These are phyloP conservation scores for Plantago ovata DNA, from an alignment of 257 asterid species.

Conservation along the genomic window DNA sequence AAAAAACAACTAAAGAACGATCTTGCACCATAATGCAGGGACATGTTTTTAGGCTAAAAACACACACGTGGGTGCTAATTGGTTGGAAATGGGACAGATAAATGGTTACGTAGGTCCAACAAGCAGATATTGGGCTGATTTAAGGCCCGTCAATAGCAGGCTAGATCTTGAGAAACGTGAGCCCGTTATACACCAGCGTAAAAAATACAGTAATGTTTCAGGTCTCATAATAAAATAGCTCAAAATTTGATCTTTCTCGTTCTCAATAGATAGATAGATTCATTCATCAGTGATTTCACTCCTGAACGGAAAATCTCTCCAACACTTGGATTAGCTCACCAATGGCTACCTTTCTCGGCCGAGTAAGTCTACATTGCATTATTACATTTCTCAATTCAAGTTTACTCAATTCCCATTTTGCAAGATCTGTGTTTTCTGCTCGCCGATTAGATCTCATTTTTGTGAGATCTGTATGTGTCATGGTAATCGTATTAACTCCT, in stretches of 20 bases:
- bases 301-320: not conserved
- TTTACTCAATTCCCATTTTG: slow-evolving; percentile 1
- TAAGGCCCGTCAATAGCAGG: not conserved
- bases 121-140: not conserved
- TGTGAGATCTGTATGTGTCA: slow-evolving; percentile 15
- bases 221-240: not conserved
- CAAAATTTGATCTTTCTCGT: slow-evolving; percentile 6
- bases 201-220: no score
- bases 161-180: not conserved
- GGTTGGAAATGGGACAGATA: no score
- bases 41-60: no score
- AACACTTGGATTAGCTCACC: not conserved
- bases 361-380: slow-evolving; percentile 24
- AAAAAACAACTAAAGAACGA: no score
- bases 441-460: not conserved
- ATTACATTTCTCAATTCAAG: slow-evolving; percentile 1
- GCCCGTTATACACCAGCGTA: no score
- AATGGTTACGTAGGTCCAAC: no score
- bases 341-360: slow-evolving; percentile 51
- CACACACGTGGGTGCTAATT: no score
- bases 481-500: not conserved
- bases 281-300: not conserved
- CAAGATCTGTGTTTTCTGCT: slow-evolving; percentile 16
- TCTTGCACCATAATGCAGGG: no score
- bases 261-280: not conserved